Evolutionary conservation across 768 basidiomycete genomes (phyloP).

Genomic region (Boletellus emodensis): DNA sequence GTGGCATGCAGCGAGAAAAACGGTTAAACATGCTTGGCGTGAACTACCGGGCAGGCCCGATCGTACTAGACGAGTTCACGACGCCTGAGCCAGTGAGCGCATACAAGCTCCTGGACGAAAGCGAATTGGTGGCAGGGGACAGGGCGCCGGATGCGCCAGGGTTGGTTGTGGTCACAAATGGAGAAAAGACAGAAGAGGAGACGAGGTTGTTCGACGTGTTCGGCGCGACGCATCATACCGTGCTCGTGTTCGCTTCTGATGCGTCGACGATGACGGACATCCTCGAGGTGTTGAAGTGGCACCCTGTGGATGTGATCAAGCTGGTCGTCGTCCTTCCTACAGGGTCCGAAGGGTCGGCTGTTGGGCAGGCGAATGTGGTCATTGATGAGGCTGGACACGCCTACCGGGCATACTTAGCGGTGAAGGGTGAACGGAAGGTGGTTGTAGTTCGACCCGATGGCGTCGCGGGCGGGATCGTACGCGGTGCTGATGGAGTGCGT

Average conservation of each 20-base stretch:
- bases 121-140: conserved; percentile 9
- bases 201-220: conserved; percentile 20
- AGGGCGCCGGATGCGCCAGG: conserved; percentile 15
- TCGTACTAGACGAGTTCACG: conserved; percentile 37
- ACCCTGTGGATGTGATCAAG: conserved; percentile 5
- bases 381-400: conserved; percentile 38
- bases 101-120: conserved; percentile 4
- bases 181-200: conserved; percentile 4
- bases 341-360: not conserved
- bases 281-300: conserved; percentile 5
- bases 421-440: conserved; percentile 27
- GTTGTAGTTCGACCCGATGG: conserved; percentile 43
- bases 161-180: not conserved
- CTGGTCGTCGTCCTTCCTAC: conserved; percentile 15
- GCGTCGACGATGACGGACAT: not conserved
- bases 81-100: not conserved
- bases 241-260: conserved; percentile 25
- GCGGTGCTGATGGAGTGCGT: conserved; percentile 13
- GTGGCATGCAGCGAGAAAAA: not conserved
- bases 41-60: conserved; percentile 50
- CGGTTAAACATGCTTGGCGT: conserved; percentile 43
- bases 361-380: conserved; percentile 28
- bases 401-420: conserved; percentile 35
- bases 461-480: conserved; percentile 34
- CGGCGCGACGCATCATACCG: conserved; percentile 11